Evolutionary conservation across 2,329 filamentous ascomycete genomes (phyloP), one percentile per base, ranked within the genome.

Genomic region (Colletotrichum kahawae): DNA sequence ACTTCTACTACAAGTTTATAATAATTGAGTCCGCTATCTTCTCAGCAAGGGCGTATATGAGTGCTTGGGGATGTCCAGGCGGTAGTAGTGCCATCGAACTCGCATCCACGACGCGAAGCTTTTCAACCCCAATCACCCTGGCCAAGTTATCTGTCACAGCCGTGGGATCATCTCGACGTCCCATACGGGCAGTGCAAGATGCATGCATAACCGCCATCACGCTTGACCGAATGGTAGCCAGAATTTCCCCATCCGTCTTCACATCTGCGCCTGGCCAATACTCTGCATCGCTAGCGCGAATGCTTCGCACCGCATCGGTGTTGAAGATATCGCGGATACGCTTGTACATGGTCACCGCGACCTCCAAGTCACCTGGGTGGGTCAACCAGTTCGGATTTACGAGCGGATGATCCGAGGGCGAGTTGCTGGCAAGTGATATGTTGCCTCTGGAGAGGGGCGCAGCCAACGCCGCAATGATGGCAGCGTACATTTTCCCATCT

Each of bases 311-410:
- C 5, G 77, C 82, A 7, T 77, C 62, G 21, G 78, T 80, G 9
- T 76, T 72, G 69, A 82, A 85, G 1, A 83, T 78, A n/a, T 86
- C 79, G 0, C 88, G 85, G 0, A 83, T 77, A 7, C 88, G 84
- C 66, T 83, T 85, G 78, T 85, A 87, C 0, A 81, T 79, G 0
- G 84, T 84, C 13, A 90, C 76, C 6, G 84, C 85, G 4, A 89
- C 79, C 14, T 88, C 85, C 21, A 83, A 77, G 54, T 90, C 89
- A 1, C 82, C 80, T 18, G 83, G 83, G 9, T 84, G 81, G 5
- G 80, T 80, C 3, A 90, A 80, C 82, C 84, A 90, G 77, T 86
- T 86, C 1, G 86, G 86, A 74, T 88, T 82, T 72, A 89, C 84
- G 18, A 86, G 77, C 0, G 88, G 88, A 0, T 79, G 77, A 13